Conservation (phyloP, 2,329 filamentous ascomycete genomes). For the Cytospora mali region DNA sequence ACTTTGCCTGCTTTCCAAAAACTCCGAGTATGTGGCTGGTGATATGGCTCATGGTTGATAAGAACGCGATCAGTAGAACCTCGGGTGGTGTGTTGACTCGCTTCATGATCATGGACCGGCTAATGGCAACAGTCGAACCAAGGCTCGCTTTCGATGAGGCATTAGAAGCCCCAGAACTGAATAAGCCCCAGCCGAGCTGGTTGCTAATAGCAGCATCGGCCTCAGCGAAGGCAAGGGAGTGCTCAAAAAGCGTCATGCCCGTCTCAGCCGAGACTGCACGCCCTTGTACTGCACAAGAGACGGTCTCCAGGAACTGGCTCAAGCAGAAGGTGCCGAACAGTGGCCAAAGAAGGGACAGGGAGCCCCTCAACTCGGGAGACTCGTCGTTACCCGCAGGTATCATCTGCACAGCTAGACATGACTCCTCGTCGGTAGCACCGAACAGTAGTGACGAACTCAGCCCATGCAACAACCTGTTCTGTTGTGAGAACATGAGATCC, state of each 20-base stretch:
- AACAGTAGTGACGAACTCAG: slow-evolving; percentile 73
- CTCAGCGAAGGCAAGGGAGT: slow-evolving; percentile 93
- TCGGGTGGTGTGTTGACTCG: slow-evolving; percentile 88
- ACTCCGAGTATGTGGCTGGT: slow-evolving; percentile 83
- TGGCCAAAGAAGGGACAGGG: slow-evolving; percentile 75
- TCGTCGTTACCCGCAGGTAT: slow-evolving; percentile 55
- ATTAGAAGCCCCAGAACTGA: slow-evolving; percentile 49
- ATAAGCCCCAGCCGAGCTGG: slow-evolving; percentile 72
- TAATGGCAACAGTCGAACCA: slow-evolving; percentile 53
- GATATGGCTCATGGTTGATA: slow-evolving; percentile 88
- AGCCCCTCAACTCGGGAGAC: slow-evolving; percentile 68
- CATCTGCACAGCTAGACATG: slow-evolving; percentile 79
- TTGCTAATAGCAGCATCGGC: slow-evolving; percentile 85
- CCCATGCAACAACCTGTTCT: slow-evolving; percentile 70
- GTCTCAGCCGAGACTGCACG: slow-evolving; percentile 80
- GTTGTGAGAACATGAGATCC: slow-evolving; percentile 69
- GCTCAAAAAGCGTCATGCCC: slow-evolving; percentile 95
- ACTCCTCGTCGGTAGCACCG: slow-evolving; percentile 72
- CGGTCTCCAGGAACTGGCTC: slow-evolving; percentile 86
- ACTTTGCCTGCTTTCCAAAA: slow-evolving; percentile 75
- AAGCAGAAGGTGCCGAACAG: slow-evolving; percentile 70
- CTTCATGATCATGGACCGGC: slow-evolving; percentile 69
- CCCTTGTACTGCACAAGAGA: slow-evolving; percentile 86
- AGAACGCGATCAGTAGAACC: slow-evolving; percentile 79
- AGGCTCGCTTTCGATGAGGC: slow-evolving; percentile 45